Evolutionary conservation across 1,139 yeast species (phyloP).

Genomic region (Protomyces pachydermus): DNA sequence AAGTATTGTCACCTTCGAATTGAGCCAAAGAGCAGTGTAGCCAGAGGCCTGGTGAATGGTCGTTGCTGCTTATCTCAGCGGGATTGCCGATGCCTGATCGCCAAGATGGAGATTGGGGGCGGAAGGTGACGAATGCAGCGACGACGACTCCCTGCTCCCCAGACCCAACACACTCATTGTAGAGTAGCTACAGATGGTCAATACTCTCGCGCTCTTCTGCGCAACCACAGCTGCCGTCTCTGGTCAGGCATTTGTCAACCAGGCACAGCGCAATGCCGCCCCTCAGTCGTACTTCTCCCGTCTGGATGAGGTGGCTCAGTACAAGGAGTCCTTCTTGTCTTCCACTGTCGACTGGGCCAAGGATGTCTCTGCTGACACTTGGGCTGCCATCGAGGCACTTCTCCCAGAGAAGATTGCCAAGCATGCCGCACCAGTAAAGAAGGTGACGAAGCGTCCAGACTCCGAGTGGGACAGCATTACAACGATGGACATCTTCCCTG

Average conservation of each 20-base stretch:
- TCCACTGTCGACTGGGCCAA: conserved; percentile 15
- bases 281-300: not conserved
- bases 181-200: not conserved
- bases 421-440: conserved; percentile 5
- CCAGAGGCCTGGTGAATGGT: too few species aligned
- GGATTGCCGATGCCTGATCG: too few species aligned
- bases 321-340: conserved; percentile 10
- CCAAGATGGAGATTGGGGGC: too few species aligned
- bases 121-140: too few species aligned
- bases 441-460: conserved; percentile 11
- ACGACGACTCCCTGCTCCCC: too few species aligned
- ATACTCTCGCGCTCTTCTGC: not conserved
- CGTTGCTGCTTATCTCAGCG: too few species aligned
- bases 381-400: conserved; percentile 19
- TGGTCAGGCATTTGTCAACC: not conserved
- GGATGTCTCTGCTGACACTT: conserved; percentile 14
- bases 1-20: too few species aligned
- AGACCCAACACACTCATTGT: too few species aligned
- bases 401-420: conserved; percentile 31
- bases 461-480: conserved; percentile 24
- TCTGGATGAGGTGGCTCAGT: not conserved
- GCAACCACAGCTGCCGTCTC: not conserved
- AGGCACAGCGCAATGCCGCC: not conserved
- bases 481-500: conserved; percentile 21
- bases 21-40: too few species aligned